A percentile compares a stretch with the other conserved stretches of the same genome.
phyloP scores from a whole-genome alignment of 345 rosid species.

The Draba incana region DNA sequence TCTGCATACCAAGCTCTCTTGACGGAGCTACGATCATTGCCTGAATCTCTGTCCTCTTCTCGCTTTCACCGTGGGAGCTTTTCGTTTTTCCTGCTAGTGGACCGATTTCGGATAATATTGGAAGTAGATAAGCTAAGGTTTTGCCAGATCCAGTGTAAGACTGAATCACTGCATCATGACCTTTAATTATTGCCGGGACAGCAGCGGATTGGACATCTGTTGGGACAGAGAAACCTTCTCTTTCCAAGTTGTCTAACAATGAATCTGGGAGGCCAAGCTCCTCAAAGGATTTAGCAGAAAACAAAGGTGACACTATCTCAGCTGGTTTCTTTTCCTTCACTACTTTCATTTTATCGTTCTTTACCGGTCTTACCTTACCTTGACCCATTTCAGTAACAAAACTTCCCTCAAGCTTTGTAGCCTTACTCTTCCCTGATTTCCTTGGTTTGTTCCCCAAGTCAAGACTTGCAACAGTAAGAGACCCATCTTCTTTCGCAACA shows the following conservation, averaged over 20 bases:
- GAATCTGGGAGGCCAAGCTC: slow-evolving; percentile 84
- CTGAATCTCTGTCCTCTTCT: slow-evolving; percentile 64
- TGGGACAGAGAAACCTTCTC: slow-evolving; percentile 71
- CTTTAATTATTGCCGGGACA: slow-evolving; percentile 71
- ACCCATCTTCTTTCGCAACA: slow-evolving; percentile 46
- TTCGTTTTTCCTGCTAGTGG: slow-evolving; percentile 55
- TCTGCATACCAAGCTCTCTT: slow-evolving; percentile 95
- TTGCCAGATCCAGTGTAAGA: slow-evolving; percentile 96
- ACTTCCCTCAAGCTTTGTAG: slow-evolving; percentile 37
- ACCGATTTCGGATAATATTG: slow-evolving; percentile 77
- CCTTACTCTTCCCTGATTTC: slow-evolving; percentile 35
- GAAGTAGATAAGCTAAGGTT: slow-evolving; percentile 87
- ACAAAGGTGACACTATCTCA: slow-evolving; percentile 59
- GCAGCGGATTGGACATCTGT: slow-evolving; percentile 91
- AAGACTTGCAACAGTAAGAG: slow-evolving; percentile 72
- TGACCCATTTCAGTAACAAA: slow-evolving; percentile 42
- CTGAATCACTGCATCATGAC: slow-evolving; percentile 82
- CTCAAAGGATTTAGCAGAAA: slow-evolving; percentile 76
- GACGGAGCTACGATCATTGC: slow-evolving; percentile 96
- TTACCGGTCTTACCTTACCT: slow-evolving; percentile 44
- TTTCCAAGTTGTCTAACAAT: slow-evolving; percentile 67
- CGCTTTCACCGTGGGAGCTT: slow-evolving; percentile 42
- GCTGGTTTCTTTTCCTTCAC: slow-evolving; percentile 47
- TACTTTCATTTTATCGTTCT: slow-evolving; percentile 44
- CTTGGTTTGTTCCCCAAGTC: slow-evolving; percentile 49